Evolutionary conservation across 176 grass and related monocot species (phyloP), one percentile per base, ranked within the genome.

Genomic region (Bothriochloa decipiens): DNA sequence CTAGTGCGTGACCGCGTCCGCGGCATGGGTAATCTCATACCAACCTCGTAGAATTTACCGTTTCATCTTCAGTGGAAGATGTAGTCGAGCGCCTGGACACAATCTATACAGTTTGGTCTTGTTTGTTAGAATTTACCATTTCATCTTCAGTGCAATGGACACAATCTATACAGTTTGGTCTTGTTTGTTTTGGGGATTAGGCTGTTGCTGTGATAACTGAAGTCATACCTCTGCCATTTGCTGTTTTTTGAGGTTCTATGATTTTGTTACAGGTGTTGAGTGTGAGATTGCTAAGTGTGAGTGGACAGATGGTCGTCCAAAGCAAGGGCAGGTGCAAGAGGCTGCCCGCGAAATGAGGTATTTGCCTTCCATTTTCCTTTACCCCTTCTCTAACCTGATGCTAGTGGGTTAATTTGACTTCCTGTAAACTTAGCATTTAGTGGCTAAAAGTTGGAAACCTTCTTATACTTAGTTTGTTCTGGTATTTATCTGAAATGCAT

Each of bases 271-370:
- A 98, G 96, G 92, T 73, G 72, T 98, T 73, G 73, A 53, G 58
- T 98, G 96, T 71, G 89, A 93, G 78, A 93, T 98, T 90, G 91
- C 85, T 43, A 90, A 74, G 80, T 98, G 96, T 77, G 60, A 87
- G 70, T 98, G 96, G 96, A 85, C 83, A 23, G 78, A 88, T 81
- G 96, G 96, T 72, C 85, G 83, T n/a, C 96, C 96, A 62, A 93
- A 93, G 50, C 85, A 83, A 79, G 96, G 96, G n/a, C 93, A 95
- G 87, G 74, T 98, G 83, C 96, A 95, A 88, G 93, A 93, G 77
- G 87, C 89, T 5, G 96, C 96, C 79, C 96, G 93, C 37, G 96
- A 93, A 78, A 82, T 95, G 91, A 95, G 96, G 96, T 98, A 72
- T 45, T 65, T 78, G 6, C 12, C 11, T 49, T 29, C 43, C 8